Base-by-base conservation (phyloP, 2,329 filamentous ascomycete genomes). In the Setomelanomma holmii region DNA sequence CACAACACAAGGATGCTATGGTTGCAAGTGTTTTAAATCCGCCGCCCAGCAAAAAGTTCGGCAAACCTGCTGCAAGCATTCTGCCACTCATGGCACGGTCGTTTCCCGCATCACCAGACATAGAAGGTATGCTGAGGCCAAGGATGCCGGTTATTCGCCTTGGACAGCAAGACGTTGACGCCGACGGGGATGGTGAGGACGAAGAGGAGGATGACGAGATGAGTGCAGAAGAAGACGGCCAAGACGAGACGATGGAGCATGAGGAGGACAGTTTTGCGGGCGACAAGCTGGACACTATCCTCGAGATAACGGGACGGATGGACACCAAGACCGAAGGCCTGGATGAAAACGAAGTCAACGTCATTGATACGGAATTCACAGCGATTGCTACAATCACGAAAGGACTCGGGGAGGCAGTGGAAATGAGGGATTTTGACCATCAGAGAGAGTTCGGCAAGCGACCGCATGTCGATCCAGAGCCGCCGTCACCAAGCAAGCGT, bases 1-100 rank as follows among this genome's bases (percentile, higher is more conserved):
- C 81, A 4, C 81, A 82, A 53, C 82, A 88, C 71, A 87, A 86
- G 67, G 80, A 87, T 24, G 88, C 89, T 36, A 90, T 97, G 83
- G 68, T 95, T 10, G 86, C 91, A 5, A 93, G 91, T 71, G 86
- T 96, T 11, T 78, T 97, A 53, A 91, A 95, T 72, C 90, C 91
- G 0, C 87, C 73, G 77, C 86, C 56, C 79, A 86, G 66, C 79
- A 84, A 66, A 82, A 86, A 68, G 84, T 87, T 36, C 80, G 85
- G 58, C 10, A 78, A 77, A 34, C 83, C 85, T 45, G 84, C 86
- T 54, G 82, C 89, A 22, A 95, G 88, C 71, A 88, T 96, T 41
- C 75, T 96, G 41, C 93, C 93, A 0, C 89, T 96, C 64, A 78
- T 97, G 21, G 84, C 86, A 6, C 83, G 86, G 48, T 82, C 84